phyloP scores from a whole-genome alignment of 1,284 basidiomycete genomes.

The Cryptococcus sp. region DNA sequence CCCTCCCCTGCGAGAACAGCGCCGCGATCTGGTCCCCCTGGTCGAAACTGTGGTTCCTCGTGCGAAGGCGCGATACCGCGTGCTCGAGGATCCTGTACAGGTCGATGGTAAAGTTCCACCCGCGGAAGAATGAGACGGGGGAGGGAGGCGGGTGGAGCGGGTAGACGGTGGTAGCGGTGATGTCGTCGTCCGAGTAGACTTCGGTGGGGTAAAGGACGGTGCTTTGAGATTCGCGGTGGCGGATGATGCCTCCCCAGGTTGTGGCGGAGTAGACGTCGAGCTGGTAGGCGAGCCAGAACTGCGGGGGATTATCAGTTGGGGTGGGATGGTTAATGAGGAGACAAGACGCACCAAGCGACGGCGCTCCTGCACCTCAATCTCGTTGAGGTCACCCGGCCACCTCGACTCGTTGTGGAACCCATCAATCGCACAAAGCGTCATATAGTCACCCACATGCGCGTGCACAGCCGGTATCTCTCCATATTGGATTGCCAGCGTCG shows the following conservation, averaged over 20 bases:
- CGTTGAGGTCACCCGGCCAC: slow-evolving; percentile 37
- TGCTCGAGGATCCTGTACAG: slow-evolving; percentile 48
- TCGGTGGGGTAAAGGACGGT: slow-evolving; percentile 46
- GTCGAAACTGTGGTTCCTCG: slow-evolving; percentile 10
- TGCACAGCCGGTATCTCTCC: slow-evolving; percentile 26
- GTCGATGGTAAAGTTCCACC: slow-evolving; percentile 47
- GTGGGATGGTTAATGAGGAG: background rate
- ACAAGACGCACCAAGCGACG: slow-evolving; percentile 30
- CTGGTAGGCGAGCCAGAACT: slow-evolving; percentile 48
- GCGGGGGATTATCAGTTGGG: background rate
- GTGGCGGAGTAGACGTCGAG: slow-evolving; percentile 42
- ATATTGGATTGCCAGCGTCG: slow-evolving; percentile 34
- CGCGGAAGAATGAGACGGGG: slow-evolving; percentile 32
- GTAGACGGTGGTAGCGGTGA: slow-evolving; percentile 16
- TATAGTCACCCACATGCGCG: slow-evolving; percentile 37
- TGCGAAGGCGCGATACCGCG: slow-evolving; percentile 34
- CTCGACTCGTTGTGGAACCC: slow-evolving; percentile 41
- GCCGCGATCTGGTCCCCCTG: slow-evolving; percentile 19
- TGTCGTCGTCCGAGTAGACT: slow-evolving; percentile 35
- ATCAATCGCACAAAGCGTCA: slow-evolving; percentile 37
- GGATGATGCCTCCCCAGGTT: slow-evolving; percentile 40
- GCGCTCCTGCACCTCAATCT: slow-evolving; percentile 42
- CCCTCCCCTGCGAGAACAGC: slow-evolving; percentile 17
- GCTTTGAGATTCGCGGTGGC: slow-evolving; percentile 42
- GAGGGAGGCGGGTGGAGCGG: background rate